Evolutionary conservation across 768 basidiomycete species (phyloP), one percentile per base, ranked within the genome.

Genomic region (Dentipellis fragilis): DNA sequence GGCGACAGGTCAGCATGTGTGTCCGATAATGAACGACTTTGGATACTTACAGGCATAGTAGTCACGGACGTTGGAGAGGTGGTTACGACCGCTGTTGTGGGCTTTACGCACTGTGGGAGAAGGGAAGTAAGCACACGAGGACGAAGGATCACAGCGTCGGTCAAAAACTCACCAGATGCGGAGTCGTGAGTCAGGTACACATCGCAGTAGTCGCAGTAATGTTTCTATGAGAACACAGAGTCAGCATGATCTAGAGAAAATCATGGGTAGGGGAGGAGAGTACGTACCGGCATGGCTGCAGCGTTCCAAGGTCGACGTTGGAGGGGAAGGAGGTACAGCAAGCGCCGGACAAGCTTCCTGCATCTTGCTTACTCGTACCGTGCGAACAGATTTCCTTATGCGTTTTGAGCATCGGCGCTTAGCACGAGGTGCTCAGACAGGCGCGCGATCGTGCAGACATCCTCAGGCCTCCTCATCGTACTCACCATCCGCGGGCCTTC

Each of bases 51-150:
- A 93, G 11, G 93, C 91, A 72, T 96, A 99, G 69, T 98, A 99
- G 65, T 98, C 95, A 57, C 92, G 76, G 56, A 99, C 95, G 68
- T 99, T 99, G 39, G 91, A 79, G 39, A 98, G 79, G 68, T 99
- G 96, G 72, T 99, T 99, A 56, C 95, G 80, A 62, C 96, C 96
- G 56, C 87, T 91, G 72, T 99, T 98, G 70, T 99, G 96, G 52
- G 96, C 96, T 72, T 97, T 96, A 59, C 96, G 88, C 37, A 96
- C 94, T 95, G 64, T 16, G 49, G 57, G 59, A 48, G 57, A 49
- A 23, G 8, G 34, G 35, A 16, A 16, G 19, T 14, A 22, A 21
- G n/a, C 1, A 29, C 37, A n/a, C 9, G 39, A 37, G 6, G 14
- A 14, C 12, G 48, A 29, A 29, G 29, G 29, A 29, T 29, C 29